Base-by-base conservation (phyloP, 768 basidiomycete species). In the Nevesoporus exiguus region DNA sequence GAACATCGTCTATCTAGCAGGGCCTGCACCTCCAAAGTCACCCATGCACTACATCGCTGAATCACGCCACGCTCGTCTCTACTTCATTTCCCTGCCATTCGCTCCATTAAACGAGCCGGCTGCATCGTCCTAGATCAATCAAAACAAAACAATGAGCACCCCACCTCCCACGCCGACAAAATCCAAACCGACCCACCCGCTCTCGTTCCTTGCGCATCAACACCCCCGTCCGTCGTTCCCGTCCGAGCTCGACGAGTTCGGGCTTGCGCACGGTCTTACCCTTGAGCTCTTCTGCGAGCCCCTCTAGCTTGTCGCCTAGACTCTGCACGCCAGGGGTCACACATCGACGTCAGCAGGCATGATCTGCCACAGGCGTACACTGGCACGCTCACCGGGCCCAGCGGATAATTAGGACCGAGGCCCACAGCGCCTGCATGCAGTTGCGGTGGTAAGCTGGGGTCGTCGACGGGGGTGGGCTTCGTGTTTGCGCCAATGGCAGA, bases 391-490 rank as follows among this genome's bases (percentile, higher is more conserved):
- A 76, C 76, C 25, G 63, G 61, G 42, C 63, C 68, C 14, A 60
- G 45, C 13, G 58, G 63, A 43, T 71, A 73, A 13, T 74, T 67
- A 8, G 71, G 73, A 13, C 76, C 76, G 14, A 70, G 55, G n/a
- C 78, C 76, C 6, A 72, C 66, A 0, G 72, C 68, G 11, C 78
- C 78, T 0, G 76, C 74, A 49, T 80, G 78, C 42, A 57, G 59
- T 57, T 79, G 76, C 21, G 66, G 66, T 1, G 77, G 74, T 49
- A 72, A 67, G 1, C 47, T 34, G 7, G 62, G 45, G 33, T 54
- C 67, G 21, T 67, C 57, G 24, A 10, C 2, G 36, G 4, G 36
- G n/a, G n/a, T 19, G 3, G 37, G 37, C 10, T 52, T 52, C 34
- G 60, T 56, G 39, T 61, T 54, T 5, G 51, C 31, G 31, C 57